Evolutionary conservation across 257 asterid genomes (phyloP).

Genomic region (Lycium barbarum): DNA sequence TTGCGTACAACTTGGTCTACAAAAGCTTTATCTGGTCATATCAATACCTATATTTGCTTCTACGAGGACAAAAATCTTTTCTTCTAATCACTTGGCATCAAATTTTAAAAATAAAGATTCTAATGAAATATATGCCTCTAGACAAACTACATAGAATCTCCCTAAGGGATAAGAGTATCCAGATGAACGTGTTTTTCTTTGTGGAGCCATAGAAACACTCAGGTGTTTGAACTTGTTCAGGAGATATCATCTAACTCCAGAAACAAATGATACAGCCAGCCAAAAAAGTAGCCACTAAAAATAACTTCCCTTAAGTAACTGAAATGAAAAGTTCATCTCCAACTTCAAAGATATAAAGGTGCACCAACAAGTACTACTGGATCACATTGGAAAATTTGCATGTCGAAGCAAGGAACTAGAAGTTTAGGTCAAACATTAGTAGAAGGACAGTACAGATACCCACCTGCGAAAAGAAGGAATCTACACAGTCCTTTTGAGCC

Average conservation of each 20-base stretch:
- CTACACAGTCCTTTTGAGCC: conserved; percentile 92
- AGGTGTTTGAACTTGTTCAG: not conserved
- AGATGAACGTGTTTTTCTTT: not conserved
- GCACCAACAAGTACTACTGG: not conserved
- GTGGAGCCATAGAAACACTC: not conserved
- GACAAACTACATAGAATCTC: not conserved
- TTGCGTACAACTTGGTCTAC: not conserved
- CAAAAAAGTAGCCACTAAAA: not conserved
- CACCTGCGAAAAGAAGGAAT: conserved; percentile 95
- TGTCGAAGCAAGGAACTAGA: not conserved
- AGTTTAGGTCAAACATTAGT: conserved; percentile 22
- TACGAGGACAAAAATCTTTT: not conserved
- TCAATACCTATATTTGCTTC: not conserved
- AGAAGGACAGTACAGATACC: conserved; percentile 24
- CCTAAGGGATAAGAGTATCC: not conserved
- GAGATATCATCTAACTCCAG: not conserved
- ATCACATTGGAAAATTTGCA: not conserved
- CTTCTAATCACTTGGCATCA: not conserved
- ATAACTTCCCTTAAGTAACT: not conserved
- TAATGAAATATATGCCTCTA: conserved; percentile 12
- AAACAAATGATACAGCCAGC: not conserved
- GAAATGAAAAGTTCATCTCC: not conserved
- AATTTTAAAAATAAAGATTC: not conserved
- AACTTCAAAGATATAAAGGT: conserved; percentile 12
- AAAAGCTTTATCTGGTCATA: not conserved